Evolutionary conservation across 495 filamentous ascomycete species (phyloP), one percentile per base, ranked within the genome.

Genomic region (Aspergillus biplanus): DNA sequence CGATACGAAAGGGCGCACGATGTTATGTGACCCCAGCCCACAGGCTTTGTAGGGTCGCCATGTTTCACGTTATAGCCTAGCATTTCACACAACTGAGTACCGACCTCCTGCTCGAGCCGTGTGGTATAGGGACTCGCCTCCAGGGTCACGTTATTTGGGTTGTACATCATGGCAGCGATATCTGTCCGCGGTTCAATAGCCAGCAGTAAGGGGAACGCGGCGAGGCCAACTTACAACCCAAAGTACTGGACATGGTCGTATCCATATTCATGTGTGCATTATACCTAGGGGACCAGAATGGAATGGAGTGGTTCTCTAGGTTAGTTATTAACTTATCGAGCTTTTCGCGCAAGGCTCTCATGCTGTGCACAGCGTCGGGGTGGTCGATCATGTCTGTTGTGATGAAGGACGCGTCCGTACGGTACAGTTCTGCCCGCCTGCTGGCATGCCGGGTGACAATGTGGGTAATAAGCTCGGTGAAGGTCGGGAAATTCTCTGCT

Each of bases 141-240:
- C 13, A 80, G 56, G 1, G 80, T 66, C 7, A 82, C 76, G 47
- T 83, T 83, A 65, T 83, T 84, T 7, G 80, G 75, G 65, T 82
- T 82, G 57, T 80, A 82, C 15, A 81, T 56, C 79, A 82, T 83
- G 15, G 78, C 77, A 67, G 75, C 77, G 33, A 81, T 71, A 64
- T 82, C 35, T 39, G 35, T 39, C 35, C 12, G 12, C 35, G 35
- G 35, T 39, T 39, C 6, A 39, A 39, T 39, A 39, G 35, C 35
- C 35, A 39, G 35, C 6, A 12, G 35, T 39, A 6, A 39, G 35
- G 35, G 35, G 35, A 12, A 6, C 6, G 35, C 35, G 35, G 35
- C 35, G 35, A 39, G 35, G 35, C 12, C 35, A 39, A 39, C 35
- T 39, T 39, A 39, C 35, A 82, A 0, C 78, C 78, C 27, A 82